phyloP scores from a whole-genome alignment of 1,284 basidiomycete species.

The Boletus sp. region DNA sequence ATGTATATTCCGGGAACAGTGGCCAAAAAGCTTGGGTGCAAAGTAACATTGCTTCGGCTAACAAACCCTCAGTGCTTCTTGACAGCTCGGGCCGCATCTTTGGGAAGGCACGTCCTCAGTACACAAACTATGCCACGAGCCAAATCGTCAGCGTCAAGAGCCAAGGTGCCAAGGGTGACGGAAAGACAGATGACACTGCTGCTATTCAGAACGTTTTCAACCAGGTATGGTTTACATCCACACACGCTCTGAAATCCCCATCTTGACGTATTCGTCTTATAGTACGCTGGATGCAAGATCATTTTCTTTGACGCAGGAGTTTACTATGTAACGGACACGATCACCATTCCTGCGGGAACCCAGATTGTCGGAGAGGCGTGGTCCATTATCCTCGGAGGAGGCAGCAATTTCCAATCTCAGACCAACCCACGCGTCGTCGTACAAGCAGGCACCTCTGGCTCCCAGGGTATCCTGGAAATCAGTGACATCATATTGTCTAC shows the following conservation, averaged over 20 bases:
- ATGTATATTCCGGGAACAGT: conserved; percentile 42
- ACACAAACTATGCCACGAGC: conserved; percentile 39
- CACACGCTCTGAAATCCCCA: background rate
- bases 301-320: conserved; percentile 51
- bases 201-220: conserved; percentile 47
- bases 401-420: conserved; percentile 42
- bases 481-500: conserved; percentile 48
- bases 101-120: conserved; percentile 48
- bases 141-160: conserved; percentile 50
- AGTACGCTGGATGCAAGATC: conserved; percentile 53
- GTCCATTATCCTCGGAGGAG: conserved; percentile 49
- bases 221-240: conserved; percentile 20
- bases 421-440: conserved; percentile 41
- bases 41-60: conserved; percentile 30
- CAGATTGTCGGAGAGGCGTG: conserved; percentile 55
- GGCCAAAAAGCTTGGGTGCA: conserved; percentile 28
- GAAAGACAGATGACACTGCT: conserved; percentile 51
- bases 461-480: conserved; percentile 42
- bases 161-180: conserved; percentile 53
- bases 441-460: conserved; percentile 40
- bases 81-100: conserved; percentile 44
- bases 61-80: conserved; percentile 41
- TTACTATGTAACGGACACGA: conserved; percentile 51
- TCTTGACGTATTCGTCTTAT: background rate
- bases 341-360: conserved; percentile 50